These are phyloP conservation scores for Flaveria linearis DNA, from an alignment of 129 eudicot genomes.

Conservation along the genomic window DNA sequence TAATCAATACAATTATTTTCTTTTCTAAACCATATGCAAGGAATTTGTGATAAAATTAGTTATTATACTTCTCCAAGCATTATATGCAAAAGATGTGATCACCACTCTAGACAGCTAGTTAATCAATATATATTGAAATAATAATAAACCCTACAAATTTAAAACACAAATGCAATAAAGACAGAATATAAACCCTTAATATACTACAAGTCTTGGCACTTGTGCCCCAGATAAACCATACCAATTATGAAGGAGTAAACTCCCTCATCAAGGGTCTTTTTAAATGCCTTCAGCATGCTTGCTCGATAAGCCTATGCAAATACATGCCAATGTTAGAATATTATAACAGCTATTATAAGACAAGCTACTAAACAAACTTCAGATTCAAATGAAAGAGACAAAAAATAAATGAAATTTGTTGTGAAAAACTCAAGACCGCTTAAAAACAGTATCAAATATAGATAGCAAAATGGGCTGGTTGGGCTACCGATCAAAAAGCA, in stretches of 20 bases:
- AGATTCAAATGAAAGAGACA: background rate
- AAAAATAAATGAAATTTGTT: background rate
- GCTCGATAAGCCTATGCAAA: constrained; percentile 84
- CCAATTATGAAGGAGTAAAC: constrained; percentile 93
- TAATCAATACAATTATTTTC: constrained; percentile 24
- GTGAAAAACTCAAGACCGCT: background rate
- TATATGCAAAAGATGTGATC: constrained; percentile 14
- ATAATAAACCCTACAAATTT: background rate
- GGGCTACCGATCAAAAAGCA: background rate
- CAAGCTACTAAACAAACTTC: background rate
- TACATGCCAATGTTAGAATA: constrained; percentile 34
- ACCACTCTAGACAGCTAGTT: constrained; percentile 28
- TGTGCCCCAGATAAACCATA: constrained; percentile 48
- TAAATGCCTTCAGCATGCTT: constrained; percentile 99
- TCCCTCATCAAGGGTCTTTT: constrained; percentile 98
- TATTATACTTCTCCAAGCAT: constrained; percentile 22
- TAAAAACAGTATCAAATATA: background rate
- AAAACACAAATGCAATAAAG: constrained; percentile 31
- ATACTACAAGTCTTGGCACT: constrained; percentile 25
- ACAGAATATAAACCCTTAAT: constrained; percentile 26
- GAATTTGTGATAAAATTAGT: background rate
- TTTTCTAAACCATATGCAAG: constrained; percentile 31
- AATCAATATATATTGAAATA: constrained; percentile 15
- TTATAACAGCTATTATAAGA: background rate
- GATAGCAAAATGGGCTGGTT: background rate